Evolutionary conservation across 208 protist genomes (phyloP).

Genomic region (Histomonas meleagridis): DNA sequence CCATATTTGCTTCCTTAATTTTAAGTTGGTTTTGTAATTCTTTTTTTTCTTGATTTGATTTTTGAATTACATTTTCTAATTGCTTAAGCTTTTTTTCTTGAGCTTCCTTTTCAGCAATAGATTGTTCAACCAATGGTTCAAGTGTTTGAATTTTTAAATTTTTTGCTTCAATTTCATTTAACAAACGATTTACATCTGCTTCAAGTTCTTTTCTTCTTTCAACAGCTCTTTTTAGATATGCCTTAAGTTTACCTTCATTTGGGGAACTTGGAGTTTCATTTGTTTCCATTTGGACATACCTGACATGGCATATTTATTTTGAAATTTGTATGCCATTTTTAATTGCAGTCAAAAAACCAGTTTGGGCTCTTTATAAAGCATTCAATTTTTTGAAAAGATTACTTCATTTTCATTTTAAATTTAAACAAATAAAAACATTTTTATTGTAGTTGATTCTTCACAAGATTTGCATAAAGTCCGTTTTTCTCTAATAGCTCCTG

Average conservation of each 20-base stretch:
- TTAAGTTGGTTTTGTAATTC: not conserved
- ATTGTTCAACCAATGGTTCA: not conserved
- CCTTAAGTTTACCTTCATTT: not conserved
- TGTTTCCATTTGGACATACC: too few relatives aligned
- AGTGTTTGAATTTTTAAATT: conserved; percentile 14
- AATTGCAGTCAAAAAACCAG: too few relatives aligned
- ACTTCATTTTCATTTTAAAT: too few relatives aligned
- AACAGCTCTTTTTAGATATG: not conserved
- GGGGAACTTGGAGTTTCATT: not conserved
- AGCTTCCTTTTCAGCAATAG: not conserved
- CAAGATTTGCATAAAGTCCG: not conserved
- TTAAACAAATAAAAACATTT: too few relatives aligned
- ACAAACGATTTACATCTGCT: not conserved
- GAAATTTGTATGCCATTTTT: too few relatives aligned
- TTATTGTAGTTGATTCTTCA: not conserved
- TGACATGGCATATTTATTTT: too few relatives aligned
- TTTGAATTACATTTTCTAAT: too few relatives aligned
- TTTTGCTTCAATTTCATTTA: not conserved
- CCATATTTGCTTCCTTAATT: not conserved
- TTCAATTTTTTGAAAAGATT: too few relatives aligned
- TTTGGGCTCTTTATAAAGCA: too few relatives aligned
- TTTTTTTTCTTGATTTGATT: not conserved
- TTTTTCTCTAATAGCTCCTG: not conserved
- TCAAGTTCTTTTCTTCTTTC: not conserved
- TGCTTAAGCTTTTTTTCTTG: not conserved